phyloP scores from a whole-genome alignment of 2,329 filamentous ascomycete species.

The Aspergillus sojae region DNA sequence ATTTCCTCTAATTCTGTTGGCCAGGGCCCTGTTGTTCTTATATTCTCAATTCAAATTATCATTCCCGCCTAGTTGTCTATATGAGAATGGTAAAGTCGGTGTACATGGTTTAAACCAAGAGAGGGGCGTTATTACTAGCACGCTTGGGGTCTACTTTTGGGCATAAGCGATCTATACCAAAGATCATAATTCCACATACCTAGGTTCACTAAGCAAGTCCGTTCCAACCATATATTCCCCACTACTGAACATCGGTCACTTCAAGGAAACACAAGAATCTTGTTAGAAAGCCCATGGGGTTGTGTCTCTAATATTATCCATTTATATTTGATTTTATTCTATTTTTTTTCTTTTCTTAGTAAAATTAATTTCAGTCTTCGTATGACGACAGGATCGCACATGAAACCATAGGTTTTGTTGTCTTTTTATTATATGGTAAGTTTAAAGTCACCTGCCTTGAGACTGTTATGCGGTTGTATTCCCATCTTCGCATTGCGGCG shows the following conservation, averaged over 20 bases:
- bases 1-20: constrained; percentile 21
- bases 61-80: background rate
- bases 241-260: too few species aligned
- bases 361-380: background rate
- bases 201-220: background rate
- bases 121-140: background rate
- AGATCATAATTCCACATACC: background rate
- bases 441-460: background rate
- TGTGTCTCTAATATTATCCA: too few species aligned
- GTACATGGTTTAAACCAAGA: background rate
- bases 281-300: too few species aligned
- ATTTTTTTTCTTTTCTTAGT: background rate
- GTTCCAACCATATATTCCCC: background rate
- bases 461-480: background rate
- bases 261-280: too few species aligned
- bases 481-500: background rate
- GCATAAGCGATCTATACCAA: background rate
- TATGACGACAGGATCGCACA: background rate
- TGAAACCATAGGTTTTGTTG: background rate
- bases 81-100: background rate
- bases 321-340: too few species aligned
- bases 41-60: constrained; percentile 21
- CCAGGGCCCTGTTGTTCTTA: constrained; percentile 24
- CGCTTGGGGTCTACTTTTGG: background rate
- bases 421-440: background rate